Percentiles rank a stretch among this genome's conserved stretches.
Conservation (phyloP, 306 rosid genomes). For the Malus orientalis region DNA sequence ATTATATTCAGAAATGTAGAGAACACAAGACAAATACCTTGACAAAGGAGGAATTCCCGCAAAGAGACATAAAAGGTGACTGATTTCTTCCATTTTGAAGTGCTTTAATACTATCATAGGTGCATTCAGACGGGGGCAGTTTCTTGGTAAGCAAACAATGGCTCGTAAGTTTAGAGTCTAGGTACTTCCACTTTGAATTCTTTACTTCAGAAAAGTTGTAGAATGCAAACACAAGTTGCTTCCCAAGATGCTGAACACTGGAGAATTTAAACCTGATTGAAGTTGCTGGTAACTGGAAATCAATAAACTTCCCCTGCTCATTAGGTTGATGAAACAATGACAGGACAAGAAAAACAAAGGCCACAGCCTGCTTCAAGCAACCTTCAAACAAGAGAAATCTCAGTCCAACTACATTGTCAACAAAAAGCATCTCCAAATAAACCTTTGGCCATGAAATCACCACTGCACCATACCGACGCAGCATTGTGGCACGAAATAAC, state of each 20-base stretch:
- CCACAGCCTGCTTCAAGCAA: slow-evolving; percentile 60
- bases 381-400: slow-evolving; percentile 78
- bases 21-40: slow-evolving; percentile 45
- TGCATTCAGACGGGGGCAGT: slow-evolving; percentile 75
- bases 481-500: slow-evolving; percentile 39
- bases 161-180: slow-evolving; percentile 58
- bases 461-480: slow-evolving; percentile 51
- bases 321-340: slow-evolving; percentile 45
- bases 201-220: slow-evolving; percentile 55
- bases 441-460: slow-evolving; percentile 67
- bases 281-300: slow-evolving; percentile 64
- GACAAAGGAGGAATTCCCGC: slow-evolving; percentile 25
- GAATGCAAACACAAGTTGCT: slow-evolving; percentile 72
- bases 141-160: slow-evolving; percentile 65
- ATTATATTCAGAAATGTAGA: background rate
- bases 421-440: slow-evolving; percentile 78
- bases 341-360: slow-evolving; percentile 53
- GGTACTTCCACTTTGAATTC: slow-evolving; percentile 58
- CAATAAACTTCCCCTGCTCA: slow-evolving; percentile 36
- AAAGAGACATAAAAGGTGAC: slow-evolving; percentile 22
- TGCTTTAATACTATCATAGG: slow-evolving; percentile 74
- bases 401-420: slow-evolving; percentile 80
- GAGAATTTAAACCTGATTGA: slow-evolving; percentile 79
- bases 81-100: slow-evolving; percentile 52
- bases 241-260: slow-evolving; percentile 35